These are phyloP conservation scores for Naegleria gruberi DNA, from an alignment of 208 protist species.

Conservation along the genomic window DNA sequence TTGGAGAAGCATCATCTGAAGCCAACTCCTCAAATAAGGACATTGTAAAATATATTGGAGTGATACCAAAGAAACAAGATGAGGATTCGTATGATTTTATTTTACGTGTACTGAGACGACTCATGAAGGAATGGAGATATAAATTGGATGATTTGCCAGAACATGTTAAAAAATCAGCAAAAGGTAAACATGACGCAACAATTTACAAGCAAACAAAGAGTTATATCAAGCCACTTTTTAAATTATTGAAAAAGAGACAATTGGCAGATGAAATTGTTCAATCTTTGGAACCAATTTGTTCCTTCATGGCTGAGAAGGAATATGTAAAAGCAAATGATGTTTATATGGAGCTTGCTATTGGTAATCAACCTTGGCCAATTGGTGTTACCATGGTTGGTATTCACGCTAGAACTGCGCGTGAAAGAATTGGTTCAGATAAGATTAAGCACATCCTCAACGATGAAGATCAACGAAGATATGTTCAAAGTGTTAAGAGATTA, in stretches of 20 bases:
- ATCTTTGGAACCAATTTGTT: neutral
- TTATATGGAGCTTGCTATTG: constrained; percentile 34
- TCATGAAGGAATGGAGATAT: neutral
- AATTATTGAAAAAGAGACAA: neutral
- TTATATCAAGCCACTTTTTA: neutral
- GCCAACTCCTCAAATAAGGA: neutral
- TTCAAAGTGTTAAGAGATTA: constrained; percentile 35
- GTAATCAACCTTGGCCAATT: constrained; percentile 40
- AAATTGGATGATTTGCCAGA: neutral
- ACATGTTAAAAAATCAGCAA: neutral
- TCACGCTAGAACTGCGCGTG: constrained; percentile 28
- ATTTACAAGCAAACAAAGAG: neutral
- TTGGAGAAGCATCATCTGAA: neutral
- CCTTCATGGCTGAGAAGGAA: neutral
- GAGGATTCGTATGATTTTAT: neutral
- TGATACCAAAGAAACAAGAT: neutral
- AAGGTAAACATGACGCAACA: neutral
- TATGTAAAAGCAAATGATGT: constrained; percentile 31
- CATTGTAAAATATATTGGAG: neutral
- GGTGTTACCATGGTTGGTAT: constrained; percentile 37
- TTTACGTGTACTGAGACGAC: neutral
- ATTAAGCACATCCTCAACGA: constrained; percentile 37
- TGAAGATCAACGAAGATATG: constrained; percentile 38
- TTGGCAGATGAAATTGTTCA: neutral
- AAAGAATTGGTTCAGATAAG: constrained; percentile 30